Conservation (phyloP, 2,329 filamentous ascomycete species). For the Zymoseptoria passerinii region DNA sequence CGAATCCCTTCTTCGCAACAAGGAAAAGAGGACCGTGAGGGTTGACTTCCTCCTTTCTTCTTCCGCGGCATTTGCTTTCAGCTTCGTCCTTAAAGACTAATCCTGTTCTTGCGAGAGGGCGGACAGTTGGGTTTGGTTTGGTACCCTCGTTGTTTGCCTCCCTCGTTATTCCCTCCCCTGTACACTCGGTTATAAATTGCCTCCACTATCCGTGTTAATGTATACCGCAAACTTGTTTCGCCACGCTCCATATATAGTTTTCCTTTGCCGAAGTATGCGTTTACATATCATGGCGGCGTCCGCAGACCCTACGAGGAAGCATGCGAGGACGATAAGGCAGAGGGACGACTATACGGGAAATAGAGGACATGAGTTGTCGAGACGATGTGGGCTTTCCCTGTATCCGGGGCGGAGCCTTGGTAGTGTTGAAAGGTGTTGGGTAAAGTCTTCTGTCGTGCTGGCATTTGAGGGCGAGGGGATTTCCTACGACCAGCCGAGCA, state of each 20-base stretch:
- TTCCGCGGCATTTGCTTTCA: background rate
- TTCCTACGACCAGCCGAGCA: background rate
- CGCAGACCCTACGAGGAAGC: background rate
- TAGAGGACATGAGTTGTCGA: background rate
- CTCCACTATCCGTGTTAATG: background rate
- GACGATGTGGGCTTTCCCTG: background rate
- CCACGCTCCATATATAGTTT: background rate
- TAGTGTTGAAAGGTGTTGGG: background rate
- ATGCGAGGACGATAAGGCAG: background rate
- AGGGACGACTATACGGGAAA: background rate
- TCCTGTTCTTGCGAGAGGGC: background rate
- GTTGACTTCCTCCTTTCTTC: background rate
- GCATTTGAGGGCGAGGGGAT: too few relatives aligned
- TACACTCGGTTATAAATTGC: background rate
- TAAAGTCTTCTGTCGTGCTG: background rate
- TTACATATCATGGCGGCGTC: background rate
- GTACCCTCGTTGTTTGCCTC: background rate
- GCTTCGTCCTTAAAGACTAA: background rate
- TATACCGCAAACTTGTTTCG: background rate
- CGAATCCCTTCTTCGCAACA: background rate
- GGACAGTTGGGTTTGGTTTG: background rate
- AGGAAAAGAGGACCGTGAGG: background rate
- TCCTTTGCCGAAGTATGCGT: background rate
- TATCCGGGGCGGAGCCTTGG: too few relatives aligned
- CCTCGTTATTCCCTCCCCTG: background rate